These are phyloP conservation scores for Claviceps africana DNA, from an alignment of 2,329 filamentous ascomycete genomes.

Conservation along the genomic window DNA sequence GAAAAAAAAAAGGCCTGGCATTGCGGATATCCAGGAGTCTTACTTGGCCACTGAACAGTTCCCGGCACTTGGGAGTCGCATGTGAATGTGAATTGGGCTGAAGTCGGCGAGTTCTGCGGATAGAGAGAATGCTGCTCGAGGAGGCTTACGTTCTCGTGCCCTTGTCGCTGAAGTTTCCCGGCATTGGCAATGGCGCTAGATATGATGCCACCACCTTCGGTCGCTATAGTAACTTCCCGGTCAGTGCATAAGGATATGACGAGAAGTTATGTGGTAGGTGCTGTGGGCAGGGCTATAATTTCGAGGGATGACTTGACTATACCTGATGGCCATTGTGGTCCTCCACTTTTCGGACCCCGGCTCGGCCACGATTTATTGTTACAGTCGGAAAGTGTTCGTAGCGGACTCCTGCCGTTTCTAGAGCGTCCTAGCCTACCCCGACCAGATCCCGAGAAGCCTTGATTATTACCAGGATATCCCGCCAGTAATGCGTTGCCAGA, in stretches of 20 bases:
- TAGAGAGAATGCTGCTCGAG: constrained; percentile 52
- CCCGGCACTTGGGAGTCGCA: constrained; percentile 82
- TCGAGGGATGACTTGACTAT: constrained; percentile 4
- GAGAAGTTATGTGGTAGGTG: not conserved
- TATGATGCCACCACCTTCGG: constrained; percentile 61
- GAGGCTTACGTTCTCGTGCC: constrained; percentile 67
- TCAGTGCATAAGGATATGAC: not conserved
- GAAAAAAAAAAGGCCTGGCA: not conserved
- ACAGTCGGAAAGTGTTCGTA: constrained; percentile 45
- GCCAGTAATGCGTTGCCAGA: constrained; percentile 24
- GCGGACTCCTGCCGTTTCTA: constrained; percentile 45
- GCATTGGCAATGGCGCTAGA: constrained; percentile 85
- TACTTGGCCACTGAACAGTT: constrained; percentile 60
- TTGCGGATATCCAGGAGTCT: constrained; percentile 6
- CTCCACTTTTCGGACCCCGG: constrained; percentile 31
- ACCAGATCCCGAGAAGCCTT: constrained; percentile 69
- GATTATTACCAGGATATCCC: constrained; percentile 33
- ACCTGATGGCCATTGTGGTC: constrained; percentile 33
- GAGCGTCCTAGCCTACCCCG: constrained; percentile 68
- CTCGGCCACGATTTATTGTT: constrained; percentile 41
- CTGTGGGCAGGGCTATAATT: not conserved
- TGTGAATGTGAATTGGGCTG: constrained; percentile 91
- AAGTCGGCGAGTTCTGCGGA: constrained; percentile 49
- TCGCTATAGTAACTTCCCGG: not conserved
- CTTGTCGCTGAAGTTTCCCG: constrained; percentile 51